phyloP scores from a whole-genome alignment of 1,139 yeast species.

The Tardiomyces depauwii region DNA sequence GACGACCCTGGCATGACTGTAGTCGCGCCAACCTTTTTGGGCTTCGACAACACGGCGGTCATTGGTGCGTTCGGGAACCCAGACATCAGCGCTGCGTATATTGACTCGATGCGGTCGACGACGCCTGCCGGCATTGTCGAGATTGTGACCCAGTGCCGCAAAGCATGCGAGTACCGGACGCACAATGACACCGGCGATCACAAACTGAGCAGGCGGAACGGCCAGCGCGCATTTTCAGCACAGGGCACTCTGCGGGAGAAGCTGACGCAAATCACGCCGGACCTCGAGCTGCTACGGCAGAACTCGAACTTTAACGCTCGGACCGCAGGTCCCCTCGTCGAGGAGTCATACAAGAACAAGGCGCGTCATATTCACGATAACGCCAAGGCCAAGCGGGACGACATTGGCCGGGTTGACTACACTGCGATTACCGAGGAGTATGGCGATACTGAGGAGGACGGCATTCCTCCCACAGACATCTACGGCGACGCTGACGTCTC shows the following conservation, averaged over 20 bases:
- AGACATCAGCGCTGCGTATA: conserved; percentile 6
- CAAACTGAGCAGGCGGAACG: neutral
- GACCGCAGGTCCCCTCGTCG: too few species aligned
- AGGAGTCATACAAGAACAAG: too few species aligned
- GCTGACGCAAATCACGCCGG: neutral
- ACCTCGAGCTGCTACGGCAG: neutral
- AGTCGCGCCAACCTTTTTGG: conserved; percentile 10
- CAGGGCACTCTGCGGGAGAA: neutral
- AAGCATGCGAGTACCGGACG: neutral
- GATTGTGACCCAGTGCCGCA: neutral
- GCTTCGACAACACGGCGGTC: conserved; percentile 7
- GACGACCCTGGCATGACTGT: conserved; percentile 15
- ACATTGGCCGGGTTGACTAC: too few species aligned
- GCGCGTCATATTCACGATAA: too few species aligned
- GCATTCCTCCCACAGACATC: too few species aligned
- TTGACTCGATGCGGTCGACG: conserved; percentile 1
- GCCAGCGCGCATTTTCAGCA: neutral
- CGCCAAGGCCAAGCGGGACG: too few species aligned
- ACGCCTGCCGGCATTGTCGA: neutral
- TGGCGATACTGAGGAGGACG: neutral
- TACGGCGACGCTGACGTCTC: too few species aligned
- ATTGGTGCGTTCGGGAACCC: conserved; percentile 9
- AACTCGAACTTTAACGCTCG: too few species aligned
- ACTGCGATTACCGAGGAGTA: too few species aligned
- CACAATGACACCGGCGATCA: neutral